phyloP scores from a whole-genome alignment of 2,329 filamentous ascomycete species.

The Penicillium sp. region DNA sequence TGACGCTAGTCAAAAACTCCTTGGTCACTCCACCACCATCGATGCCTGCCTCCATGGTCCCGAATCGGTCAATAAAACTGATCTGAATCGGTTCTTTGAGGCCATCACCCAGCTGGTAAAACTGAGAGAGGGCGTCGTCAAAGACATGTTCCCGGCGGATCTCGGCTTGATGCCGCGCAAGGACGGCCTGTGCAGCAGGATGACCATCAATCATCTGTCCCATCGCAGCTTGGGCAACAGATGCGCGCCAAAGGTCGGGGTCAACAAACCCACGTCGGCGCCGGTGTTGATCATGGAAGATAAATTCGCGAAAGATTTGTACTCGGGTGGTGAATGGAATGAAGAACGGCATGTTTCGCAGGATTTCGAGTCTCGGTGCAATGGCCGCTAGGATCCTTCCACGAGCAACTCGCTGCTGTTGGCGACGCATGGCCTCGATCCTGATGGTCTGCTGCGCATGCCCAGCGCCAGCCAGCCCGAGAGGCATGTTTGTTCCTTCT shows the following conservation, averaged over 20 bases:
- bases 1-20: constrained; percentile 89
- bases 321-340: constrained; percentile 92
- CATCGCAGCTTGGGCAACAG: constrained; percentile 48
- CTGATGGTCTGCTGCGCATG: constrained; percentile 62
- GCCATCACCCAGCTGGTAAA: constrained; percentile 75
- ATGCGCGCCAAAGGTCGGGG: constrained; percentile 71
- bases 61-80: constrained; percentile 90
- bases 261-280: constrained; percentile 68
- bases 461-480: constrained; percentile 55
- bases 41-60: constrained; percentile 83
- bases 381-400: constrained; percentile 74
- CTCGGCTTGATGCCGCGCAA: constrained; percentile 67
- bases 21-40: constrained; percentile 97
- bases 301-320: constrained; percentile 88
- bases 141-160: constrained; percentile 79
- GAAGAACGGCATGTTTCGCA: constrained; percentile 95
- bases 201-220: constrained; percentile 42
- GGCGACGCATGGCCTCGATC: constrained; percentile 61
- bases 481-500: constrained; percentile 30
- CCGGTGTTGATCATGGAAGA: constrained; percentile 74
- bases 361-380: constrained; percentile 80
- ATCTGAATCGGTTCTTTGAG: constrained; percentile 96
- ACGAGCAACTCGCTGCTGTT: constrained; percentile 65
- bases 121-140: constrained; percentile 78
- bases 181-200: constrained; percentile 38